phyloP scores from a whole-genome alignment of 371 early-diverging fungal species.

The Paraphysoderma sedebokerense region DNA sequence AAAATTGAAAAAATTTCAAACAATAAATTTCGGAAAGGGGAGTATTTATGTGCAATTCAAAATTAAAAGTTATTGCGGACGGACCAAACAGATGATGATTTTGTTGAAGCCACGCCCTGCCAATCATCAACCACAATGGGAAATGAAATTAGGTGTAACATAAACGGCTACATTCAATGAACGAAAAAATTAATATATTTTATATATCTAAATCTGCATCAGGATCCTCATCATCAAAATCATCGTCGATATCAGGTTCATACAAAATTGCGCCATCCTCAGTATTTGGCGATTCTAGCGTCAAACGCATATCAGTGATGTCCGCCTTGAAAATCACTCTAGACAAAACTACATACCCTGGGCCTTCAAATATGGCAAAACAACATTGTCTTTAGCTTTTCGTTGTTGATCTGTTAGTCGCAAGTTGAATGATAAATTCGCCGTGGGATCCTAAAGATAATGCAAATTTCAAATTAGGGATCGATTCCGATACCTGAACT shows the following conservation, averaged over 20 bases:
- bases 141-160: too few species aligned
- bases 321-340: too few species aligned
- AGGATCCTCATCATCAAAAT: conserved; percentile 64
- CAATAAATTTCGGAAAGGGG: too few species aligned
- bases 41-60: too few species aligned
- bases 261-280: conserved; percentile 34
- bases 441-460: conserved; percentile 25
- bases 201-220: conserved; percentile 64
- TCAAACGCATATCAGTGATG: not conserved
- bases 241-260: conserved; percentile 53
- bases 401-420: conserved; percentile 68
- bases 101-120: too few species aligned
- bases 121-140: too few species aligned
- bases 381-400: conserved; percentile 47
- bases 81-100: too few species aligned
- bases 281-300: not conserved
- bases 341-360: conserved; percentile 33
- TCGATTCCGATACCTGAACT: not conserved
- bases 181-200: too few species aligned
- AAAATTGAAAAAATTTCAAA: too few species aligned
- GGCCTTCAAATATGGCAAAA: conserved; percentile 60
- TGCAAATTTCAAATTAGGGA: not conserved
- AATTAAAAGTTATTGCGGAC: too few species aligned
- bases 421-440: conserved; percentile 67
- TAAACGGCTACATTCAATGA: too few species aligned